Evolutionary conservation across 129 eudicot genomes (phyloP).

Genomic region (Helianthus tuberosus): DNA sequence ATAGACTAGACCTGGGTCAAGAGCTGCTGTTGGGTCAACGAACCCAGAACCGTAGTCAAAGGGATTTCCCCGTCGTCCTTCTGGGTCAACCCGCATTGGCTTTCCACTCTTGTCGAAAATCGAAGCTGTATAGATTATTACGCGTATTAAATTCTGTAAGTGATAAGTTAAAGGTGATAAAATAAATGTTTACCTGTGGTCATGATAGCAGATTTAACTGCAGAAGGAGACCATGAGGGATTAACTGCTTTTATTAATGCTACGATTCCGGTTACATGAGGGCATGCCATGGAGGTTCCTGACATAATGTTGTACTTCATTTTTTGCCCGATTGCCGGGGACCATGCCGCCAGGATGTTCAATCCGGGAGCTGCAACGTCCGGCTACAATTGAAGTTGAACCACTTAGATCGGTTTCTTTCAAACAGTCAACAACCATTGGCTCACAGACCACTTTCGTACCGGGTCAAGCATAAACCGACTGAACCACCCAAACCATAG

Average conservation of each 20-base stretch:
- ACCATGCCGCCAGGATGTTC: slow-evolving; percentile 89
- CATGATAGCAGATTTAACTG: slow-evolving; percentile 92
- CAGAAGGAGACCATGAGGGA: slow-evolving; percentile 91
- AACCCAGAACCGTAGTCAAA: slow-evolving; percentile 85
- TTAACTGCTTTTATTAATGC: slow-evolving; percentile 78
- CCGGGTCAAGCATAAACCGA: too few relatives aligned
- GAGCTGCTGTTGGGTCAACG: slow-evolving; percentile 63
- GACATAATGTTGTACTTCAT: slow-evolving; percentile 63
- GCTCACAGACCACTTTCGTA: neutral
- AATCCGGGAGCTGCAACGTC: slow-evolving; percentile 90
- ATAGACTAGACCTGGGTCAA: slow-evolving; percentile 76
- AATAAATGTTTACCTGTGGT: slow-evolving; percentile 64
- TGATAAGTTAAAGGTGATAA: neutral
- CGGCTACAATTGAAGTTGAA: slow-evolving; percentile 48
- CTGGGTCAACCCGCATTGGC: slow-evolving; percentile 69
- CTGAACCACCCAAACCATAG: too few relatives aligned
- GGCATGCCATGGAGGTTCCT: slow-evolving; percentile 98
- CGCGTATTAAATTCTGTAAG: slow-evolving; percentile 13
- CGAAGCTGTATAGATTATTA: slow-evolving; percentile 57
- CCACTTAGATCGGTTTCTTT: neutral
- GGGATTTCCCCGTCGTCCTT: slow-evolving; percentile 61
- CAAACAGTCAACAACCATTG: neutral
- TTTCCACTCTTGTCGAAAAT: slow-evolving; percentile 60
- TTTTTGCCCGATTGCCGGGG: slow-evolving; percentile 57
- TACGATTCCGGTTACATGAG: slow-evolving; percentile 79